Evolutionary conservation across 169 alveolate genomes (phyloP).

Genomic region (Cryptosporidium parvum): DNA sequence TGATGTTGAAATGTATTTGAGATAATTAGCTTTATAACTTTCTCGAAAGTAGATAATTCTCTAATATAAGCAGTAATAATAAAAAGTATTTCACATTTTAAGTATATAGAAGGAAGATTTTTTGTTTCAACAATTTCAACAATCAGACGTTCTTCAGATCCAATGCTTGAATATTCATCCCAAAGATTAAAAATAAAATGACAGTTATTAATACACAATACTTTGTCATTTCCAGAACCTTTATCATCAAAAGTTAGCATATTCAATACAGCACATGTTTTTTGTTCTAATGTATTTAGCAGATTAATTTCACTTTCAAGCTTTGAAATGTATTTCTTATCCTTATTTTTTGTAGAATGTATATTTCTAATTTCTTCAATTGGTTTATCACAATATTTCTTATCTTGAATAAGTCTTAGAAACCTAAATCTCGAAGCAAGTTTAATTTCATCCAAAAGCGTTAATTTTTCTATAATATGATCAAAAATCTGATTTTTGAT

Average conservation of each 20-base stretch:
- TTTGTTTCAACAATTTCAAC: conserved; percentile 4
- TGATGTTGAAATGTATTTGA: conserved; percentile 10
- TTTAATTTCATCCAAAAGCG: neutral
- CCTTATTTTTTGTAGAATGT: neutral
- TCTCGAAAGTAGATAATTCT: neutral
- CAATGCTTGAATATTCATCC: conserved; percentile 20
- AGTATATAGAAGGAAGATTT: conserved; percentile 27
- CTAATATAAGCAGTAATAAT: neutral
- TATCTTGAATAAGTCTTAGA: neutral
- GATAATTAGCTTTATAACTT: neutral
- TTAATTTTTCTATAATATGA: neutral
- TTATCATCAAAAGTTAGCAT: conserved; percentile 27
- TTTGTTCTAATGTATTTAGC: conserved; percentile 9
- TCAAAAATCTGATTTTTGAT: neutral
- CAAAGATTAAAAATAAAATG: conserved; percentile 27
- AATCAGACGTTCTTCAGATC: conserved; percentile 8
- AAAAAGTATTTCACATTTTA: conserved; percentile 38
- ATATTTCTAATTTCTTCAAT: neutral
- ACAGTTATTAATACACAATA: neutral
- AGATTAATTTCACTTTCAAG: conserved; percentile 11
- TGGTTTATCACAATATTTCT: neutral
- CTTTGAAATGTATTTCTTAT: neutral
- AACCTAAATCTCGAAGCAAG: neutral
- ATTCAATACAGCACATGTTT: conserved; percentile 39
- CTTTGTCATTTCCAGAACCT: neutral